phyloP scores from a whole-genome alignment of 345 rosid genomes.

The Boechera retrofracta region DNA sequence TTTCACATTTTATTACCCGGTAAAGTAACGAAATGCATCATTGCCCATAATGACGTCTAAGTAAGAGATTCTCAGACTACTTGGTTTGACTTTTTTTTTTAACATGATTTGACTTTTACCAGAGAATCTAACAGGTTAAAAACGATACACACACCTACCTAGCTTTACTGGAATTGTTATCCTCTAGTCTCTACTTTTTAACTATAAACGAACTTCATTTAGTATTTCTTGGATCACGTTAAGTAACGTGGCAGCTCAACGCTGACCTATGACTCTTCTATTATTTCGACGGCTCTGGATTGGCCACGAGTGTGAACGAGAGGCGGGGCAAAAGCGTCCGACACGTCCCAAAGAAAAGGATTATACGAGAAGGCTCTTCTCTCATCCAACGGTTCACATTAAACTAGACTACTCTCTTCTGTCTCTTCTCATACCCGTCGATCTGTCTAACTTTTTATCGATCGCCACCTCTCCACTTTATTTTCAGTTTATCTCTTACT shows the following conservation, averaged over 20 bases:
- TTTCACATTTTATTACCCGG: not conserved
- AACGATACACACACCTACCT: not conserved
- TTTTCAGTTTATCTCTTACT: not conserved
- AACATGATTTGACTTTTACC: constrained; percentile 22
- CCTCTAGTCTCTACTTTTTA: not conserved
- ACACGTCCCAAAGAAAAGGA: constrained; percentile 35
- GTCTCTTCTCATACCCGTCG: constrained; percentile 42
- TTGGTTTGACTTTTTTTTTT: constrained; percentile 20
- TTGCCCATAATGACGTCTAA: not conserved
- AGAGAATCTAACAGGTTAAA: constrained; percentile 15
- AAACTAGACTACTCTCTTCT: constrained; percentile 20
- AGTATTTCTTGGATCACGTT: constrained; percentile 38
- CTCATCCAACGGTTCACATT: constrained; percentile 34
- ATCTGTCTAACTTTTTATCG: constrained; percentile 35
- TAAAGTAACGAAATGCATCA: not conserved
- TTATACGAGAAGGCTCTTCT: constrained; percentile 40
- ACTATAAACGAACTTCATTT: constrained; percentile 14
- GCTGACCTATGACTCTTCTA: constrained; percentile 3
- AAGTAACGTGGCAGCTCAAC: constrained; percentile 36
- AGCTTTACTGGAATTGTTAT: not conserved
- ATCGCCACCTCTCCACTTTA: constrained; percentile 29
- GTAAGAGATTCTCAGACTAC: constrained; percentile 1
- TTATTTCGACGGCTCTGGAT: constrained; percentile 33
- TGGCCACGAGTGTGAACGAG: constrained; percentile 35
- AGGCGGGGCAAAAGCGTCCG: constrained; percentile 37